Evolutionary conservation across 257 asterid genomes (phyloP).

Genomic region (Solanum chmielewskii): DNA sequence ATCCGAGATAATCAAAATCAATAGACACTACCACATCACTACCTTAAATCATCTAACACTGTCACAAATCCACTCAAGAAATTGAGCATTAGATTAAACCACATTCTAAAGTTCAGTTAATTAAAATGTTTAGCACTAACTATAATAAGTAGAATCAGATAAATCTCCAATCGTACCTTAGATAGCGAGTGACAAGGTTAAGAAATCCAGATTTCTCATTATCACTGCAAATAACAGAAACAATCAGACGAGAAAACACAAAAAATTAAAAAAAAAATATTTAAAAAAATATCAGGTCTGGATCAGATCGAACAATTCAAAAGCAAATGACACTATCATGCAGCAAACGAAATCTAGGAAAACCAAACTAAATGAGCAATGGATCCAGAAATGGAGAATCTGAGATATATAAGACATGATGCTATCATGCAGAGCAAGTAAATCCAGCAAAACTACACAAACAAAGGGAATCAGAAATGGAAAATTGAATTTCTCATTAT

Average conservation of each 20-base stretch:
- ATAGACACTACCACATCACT: neutral
- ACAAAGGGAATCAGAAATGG: neutral
- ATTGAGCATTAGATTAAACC: neutral
- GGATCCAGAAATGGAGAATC: neutral
- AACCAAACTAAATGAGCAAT: neutral
- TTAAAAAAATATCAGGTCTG: neutral
- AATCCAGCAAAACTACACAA: neutral
- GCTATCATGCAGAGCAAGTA: constrained; percentile 9
- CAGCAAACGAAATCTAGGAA: neutral
- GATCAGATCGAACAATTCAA: neutral
- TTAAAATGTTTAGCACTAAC: neutral
- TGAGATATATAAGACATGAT: neutral
- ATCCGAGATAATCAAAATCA: neutral
- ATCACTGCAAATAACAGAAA: constrained; percentile 34
- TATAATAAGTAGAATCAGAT: neutral
- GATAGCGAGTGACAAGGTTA: constrained; percentile 71
- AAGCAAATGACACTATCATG: neutral
- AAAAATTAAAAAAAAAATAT: neutral
- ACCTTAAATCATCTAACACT: neutral
- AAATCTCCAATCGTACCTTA: constrained; percentile 37
- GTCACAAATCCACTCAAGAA: neutral
- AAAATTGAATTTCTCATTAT: constrained; percentile 45
- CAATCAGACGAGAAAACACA: neutral
- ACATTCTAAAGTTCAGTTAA: neutral
- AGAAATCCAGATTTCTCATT: constrained; percentile 84